Conservation (phyloP, 2,329 filamentous ascomycete species). For the Cytospora mali region DNA sequence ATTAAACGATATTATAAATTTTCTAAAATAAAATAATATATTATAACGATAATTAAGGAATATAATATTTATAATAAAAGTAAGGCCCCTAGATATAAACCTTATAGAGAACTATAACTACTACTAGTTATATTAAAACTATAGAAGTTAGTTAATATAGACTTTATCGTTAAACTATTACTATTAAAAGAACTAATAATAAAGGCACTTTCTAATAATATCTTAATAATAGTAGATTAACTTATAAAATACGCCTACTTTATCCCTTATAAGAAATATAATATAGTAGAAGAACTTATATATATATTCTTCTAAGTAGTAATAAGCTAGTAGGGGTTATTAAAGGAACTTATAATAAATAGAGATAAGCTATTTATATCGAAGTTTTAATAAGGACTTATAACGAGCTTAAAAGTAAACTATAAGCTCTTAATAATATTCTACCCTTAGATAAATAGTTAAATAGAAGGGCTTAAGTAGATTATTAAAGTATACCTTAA, state of each 20-base stretch:
- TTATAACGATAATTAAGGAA: too few species aligned
- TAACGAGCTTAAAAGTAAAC: background rate
- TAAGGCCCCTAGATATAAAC: background rate
- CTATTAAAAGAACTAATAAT: too few species aligned
- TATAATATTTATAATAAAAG: background rate
- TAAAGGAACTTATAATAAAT: background rate
- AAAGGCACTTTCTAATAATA: too few species aligned
- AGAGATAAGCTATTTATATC: background rate
- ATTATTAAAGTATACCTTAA: background rate
- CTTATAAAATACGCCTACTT: too few species aligned
- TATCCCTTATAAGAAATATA: background rate
- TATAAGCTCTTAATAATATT: background rate
- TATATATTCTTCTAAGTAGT: background rate
- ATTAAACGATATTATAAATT: background rate
- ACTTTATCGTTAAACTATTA: too few species aligned
- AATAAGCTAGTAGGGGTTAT: background rate
- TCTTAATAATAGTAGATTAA: too few species aligned
- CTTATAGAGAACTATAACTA: background rate
- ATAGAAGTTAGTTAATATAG: too few species aligned
- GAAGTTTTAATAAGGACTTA: background rate
- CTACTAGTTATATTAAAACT: background rate
- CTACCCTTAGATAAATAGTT: background rate
- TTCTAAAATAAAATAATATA: background rate
- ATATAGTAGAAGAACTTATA: background rate
- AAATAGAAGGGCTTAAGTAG: background rate